Percentiles rank a stretch among this genome's conserved stretches.
phyloP scores from a whole-genome alignment of 2,329 filamentous ascomycete species.

The Ophiostoma australiae region DNA sequence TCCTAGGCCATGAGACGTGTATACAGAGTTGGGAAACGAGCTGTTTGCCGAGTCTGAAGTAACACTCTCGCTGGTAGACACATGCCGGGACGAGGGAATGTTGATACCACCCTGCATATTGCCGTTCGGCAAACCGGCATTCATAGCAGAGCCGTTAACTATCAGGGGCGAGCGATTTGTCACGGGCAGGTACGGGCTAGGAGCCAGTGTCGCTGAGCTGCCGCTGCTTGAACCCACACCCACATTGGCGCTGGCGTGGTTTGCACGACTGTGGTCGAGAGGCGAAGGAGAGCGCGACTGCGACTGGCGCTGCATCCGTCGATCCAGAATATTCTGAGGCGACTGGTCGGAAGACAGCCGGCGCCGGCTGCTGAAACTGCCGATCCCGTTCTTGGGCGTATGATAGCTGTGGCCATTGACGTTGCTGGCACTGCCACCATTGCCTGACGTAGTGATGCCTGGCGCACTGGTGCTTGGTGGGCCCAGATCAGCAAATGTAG shows the following conservation, averaged over 20 bases:
- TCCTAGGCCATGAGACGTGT: slow-evolving; percentile 36
- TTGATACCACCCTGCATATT: not conserved
- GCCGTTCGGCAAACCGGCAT: slow-evolving; percentile 25
- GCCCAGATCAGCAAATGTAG: slow-evolving; percentile 46
- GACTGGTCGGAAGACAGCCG: slow-evolving; percentile 51
- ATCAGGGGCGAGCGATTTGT: slow-evolving; percentile 26
- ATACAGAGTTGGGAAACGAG: slow-evolving; percentile 28
- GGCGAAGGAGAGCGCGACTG: slow-evolving; percentile 55
- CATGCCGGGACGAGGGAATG: slow-evolving; percentile 25
- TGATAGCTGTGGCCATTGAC: not conserved
- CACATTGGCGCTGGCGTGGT: slow-evolving; percentile 37
- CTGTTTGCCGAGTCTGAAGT: slow-evolving; percentile 26
- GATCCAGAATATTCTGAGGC: slow-evolving; percentile 50
- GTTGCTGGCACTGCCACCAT: not conserved
- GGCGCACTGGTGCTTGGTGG: slow-evolving; percentile 24
- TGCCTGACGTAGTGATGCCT: not conserved
- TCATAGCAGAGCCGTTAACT: slow-evolving; percentile 36
- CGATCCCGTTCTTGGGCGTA: not conserved
- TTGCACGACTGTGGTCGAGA: slow-evolving; percentile 45
- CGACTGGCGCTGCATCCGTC: slow-evolving; percentile 49
- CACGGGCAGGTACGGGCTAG: slow-evolving; percentile 38
- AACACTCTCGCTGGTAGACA: slow-evolving; percentile 31
- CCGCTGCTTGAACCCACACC: slow-evolving; percentile 30
- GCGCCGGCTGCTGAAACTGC: slow-evolving; percentile 33
- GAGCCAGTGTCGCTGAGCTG: slow-evolving; percentile 39